Evolutionary conservation across 371 early-diverging fungal species (phyloP).

Genomic region (Mortierella sp.): DNA sequence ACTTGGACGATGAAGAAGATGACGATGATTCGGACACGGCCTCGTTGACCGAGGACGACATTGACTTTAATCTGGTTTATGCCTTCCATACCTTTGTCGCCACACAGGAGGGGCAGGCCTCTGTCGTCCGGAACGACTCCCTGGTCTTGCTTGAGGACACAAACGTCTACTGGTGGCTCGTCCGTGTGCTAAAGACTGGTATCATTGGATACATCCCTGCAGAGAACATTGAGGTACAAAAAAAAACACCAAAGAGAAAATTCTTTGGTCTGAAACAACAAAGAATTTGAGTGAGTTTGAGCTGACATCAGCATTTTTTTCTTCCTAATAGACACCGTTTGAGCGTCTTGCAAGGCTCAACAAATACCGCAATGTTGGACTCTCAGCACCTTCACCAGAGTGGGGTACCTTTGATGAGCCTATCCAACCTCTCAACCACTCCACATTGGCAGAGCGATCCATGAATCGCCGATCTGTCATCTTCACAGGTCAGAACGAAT

Average conservation of each 20-base stretch:
- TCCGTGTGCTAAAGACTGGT: constrained; percentile 80
- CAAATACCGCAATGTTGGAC: constrained; percentile 79
- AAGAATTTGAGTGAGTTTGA: no score
- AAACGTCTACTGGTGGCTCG: constrained; percentile 97
- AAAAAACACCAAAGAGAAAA: background rate
- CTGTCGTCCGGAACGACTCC: constrained; percentile 85
- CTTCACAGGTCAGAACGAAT: constrained; percentile 11
- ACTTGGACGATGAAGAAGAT: constrained; percentile 56
- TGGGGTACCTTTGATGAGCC: constrained; percentile 7
- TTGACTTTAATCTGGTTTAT: constrained; percentile 79
- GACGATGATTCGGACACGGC: constrained; percentile 62
- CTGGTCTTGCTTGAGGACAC: constrained; percentile 89
- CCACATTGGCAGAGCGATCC: constrained; percentile 11
- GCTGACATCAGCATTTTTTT: background rate
- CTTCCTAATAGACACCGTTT: constrained; percentile 72
- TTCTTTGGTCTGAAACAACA: background rate
- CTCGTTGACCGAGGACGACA: constrained; percentile 71
- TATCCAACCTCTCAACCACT: constrained; percentile 10
- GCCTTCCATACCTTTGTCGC: constrained; percentile 92
- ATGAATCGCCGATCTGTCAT: constrained; percentile 10
- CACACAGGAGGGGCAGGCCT: constrained; percentile 91
- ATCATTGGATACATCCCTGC: constrained; percentile 95
- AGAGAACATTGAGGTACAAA: constrained; percentile 85
- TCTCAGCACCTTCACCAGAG: constrained; percentile 54
- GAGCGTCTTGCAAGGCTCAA: constrained; percentile 89